Evolutionary conservation across 2,329 filamentous ascomycete genomes (phyloP).

Genomic region (Aspergillus brasiliensis): DNA sequence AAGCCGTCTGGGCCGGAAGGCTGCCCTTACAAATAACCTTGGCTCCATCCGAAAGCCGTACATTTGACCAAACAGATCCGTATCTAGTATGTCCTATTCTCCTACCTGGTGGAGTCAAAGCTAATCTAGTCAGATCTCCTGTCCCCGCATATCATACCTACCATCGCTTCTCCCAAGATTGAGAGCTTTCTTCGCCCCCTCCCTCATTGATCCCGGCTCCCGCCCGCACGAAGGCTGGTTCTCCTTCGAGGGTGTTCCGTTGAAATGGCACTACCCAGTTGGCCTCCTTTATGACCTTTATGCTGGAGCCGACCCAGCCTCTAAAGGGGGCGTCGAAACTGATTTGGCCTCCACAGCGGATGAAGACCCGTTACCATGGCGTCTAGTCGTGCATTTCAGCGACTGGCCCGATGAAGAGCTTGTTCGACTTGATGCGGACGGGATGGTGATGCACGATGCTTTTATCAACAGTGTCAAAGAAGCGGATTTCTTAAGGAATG

Average conservation of each 20-base stretch:
- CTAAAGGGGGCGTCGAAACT: constrained; percentile 29
- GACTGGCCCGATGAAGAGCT: constrained; percentile 62
- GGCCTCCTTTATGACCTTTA: constrained; percentile 72
- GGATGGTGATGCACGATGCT: constrained; percentile 62
- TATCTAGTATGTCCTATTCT: constrained; percentile 54
- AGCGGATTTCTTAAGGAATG: constrained; percentile 85
- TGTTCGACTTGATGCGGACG: constrained; percentile 57
- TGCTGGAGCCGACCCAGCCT: constrained; percentile 55
- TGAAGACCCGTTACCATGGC: constrained; percentile 58
- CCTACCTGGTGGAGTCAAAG: background rate
- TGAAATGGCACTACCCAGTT: constrained; percentile 73
- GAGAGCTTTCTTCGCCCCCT: constrained; percentile 62
- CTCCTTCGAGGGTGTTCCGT: constrained; percentile 66
- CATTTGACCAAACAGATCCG: constrained; percentile 61
- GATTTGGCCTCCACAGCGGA: constrained; percentile 12
- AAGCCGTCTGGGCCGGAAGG: constrained; percentile 60
- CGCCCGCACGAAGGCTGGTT: constrained; percentile 61
- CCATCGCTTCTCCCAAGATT: constrained; percentile 65
- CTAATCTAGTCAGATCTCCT: constrained; percentile 53
- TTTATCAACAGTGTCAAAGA: constrained; percentile 73
- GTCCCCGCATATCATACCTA: constrained; percentile 68
- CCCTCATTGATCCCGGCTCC: constrained; percentile 60
- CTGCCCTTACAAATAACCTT: constrained; percentile 63
- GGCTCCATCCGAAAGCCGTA: constrained; percentile 61
- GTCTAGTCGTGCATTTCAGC: constrained; percentile 62